Evolutionary conservation across 106 monocot genomes (phyloP), one percentile per base, ranked within the genome.

Genomic region (Phalaenopsis equestris): DNA sequence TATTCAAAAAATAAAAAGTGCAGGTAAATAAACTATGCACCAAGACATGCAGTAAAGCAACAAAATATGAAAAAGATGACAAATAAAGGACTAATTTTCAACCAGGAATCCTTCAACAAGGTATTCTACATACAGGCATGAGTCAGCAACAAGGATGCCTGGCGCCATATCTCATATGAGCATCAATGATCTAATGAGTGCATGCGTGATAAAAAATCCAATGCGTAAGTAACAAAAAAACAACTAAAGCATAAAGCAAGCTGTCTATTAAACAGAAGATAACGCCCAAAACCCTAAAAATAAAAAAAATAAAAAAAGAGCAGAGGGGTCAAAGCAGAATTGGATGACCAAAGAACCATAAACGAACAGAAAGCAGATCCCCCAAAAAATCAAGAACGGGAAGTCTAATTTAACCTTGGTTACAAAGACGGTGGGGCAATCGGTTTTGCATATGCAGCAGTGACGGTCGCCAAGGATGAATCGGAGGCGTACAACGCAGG

Each of bases 381-480:
- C 1, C 6, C 8, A 24, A 6, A 65, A 24, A 24, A 65, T 65
- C 24, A 8, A 24, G 24, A 1, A 65, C 15, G 52, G 52, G 64
- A 65, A 42, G 1, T 5, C 43, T 16, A 24, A 72, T 19, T 19
- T 67, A 79, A 96, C 96, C 96, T 89, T 97, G 72, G 96, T 97
- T 81, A 97, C 79, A 78, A 94, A 97, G 67, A 97, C 94, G 79
- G 57, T 64, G 72, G 88, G 79, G 52, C 82, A 89, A 43, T 92
- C 89, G 68, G 91, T 87, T 85, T 97, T 97, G 91, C 96, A 97
- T 81, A 97, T 90, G 89, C 96, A 97, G 57, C 96, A 94, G 48
- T 90, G 81, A 73, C 80, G 86, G 41, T 97, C 94, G 55, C 75
- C 87, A 52, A 97, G 81, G 80, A 92, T 87, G 85, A 97, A 92